These are phyloP conservation scores for Amanita phalloides DNA, from an alignment of 768 basidiomycete species.

Conservation along the genomic window DNA sequence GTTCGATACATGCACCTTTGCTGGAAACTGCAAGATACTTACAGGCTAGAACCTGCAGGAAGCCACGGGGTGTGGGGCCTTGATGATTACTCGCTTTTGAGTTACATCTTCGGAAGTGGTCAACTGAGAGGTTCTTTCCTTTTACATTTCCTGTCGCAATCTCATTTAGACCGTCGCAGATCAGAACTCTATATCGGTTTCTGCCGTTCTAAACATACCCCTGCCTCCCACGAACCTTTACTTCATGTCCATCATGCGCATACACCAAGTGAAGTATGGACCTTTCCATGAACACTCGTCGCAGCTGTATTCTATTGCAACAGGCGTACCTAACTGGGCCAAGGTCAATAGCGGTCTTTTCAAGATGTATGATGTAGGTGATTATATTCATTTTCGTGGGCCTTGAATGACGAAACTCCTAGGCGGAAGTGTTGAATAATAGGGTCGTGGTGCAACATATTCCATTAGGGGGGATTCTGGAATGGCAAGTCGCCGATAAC, in stretches of 20 bases:
- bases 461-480: constrained; percentile 71
- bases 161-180: constrained; percentile 28
- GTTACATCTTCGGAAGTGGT: constrained; percentile 85
- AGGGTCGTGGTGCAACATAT: constrained; percentile 96
- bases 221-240: constrained; percentile 67
- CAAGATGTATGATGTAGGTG: constrained; percentile 87
- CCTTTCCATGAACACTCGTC: constrained; percentile 93
- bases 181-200: constrained; percentile 53
- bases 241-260: constrained; percentile 67
- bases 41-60: constrained; percentile 90
- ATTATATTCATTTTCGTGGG: constrained; percentile 2
- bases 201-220: constrained; percentile 46
- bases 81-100: constrained; percentile 84
- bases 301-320: constrained; percentile 77
- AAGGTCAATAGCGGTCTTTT: constrained; percentile 87
- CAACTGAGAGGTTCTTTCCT: constrained; percentile 60
- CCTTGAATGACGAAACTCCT: background rate
- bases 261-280: constrained; percentile 72
- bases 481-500: constrained; percentile 35
- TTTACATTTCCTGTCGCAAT: background rate
- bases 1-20: constrained; percentile 71
- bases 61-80: constrained; percentile 98
- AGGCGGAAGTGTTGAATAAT: constrained; percentile 90
- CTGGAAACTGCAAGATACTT: constrained; percentile 81
- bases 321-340: constrained; percentile 79